Conservation (phyloP, 441 rosid species). For the Biscutella laevigata region DNA sequence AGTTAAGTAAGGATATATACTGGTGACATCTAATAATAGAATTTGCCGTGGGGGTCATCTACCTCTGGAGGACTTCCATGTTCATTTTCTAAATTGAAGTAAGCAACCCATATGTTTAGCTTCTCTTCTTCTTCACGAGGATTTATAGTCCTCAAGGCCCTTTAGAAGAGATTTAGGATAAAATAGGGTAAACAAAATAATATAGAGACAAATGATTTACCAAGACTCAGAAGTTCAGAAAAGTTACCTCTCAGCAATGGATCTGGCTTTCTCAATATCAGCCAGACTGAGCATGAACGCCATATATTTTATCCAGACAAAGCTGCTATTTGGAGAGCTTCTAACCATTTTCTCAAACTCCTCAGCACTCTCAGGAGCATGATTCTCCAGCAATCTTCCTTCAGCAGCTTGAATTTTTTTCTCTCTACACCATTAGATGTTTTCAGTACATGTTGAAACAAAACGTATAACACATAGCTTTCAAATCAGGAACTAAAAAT, state of each 20-base stretch:
- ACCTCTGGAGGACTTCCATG: conserved; percentile 97
- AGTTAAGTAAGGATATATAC: background rate
- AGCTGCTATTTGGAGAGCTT: conserved; percentile 91
- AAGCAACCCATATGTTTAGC: conserved; percentile 92
- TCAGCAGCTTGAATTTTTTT: conserved; percentile 85
- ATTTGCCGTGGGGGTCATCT: conserved; percentile 2
- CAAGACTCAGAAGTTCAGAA: background rate
- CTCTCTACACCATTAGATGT: conserved; percentile 47
- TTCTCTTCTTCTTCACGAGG: conserved; percentile 88
- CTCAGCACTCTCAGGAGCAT: conserved; percentile 73
- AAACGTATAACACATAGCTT: background rate
- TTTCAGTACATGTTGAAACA: conserved; percentile 9
- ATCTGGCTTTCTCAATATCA: conserved; percentile 84
- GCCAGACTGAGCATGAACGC: conserved; percentile 72
- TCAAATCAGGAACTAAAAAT: conserved; percentile 10
- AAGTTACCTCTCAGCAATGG: conserved; percentile 84
- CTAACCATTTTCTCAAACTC: conserved; percentile 88
- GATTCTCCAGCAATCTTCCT: conserved; percentile 74
- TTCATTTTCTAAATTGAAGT: conserved; percentile 87
- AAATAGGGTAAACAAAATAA: background rate
- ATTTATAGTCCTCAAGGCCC: conserved; percentile 87
- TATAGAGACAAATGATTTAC: background rate
- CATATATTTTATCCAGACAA: conserved; percentile 90
- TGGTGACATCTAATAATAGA: background rate
- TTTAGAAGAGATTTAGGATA: conserved; percentile 26